A percentile compares a stretch with the other conserved stretches of the same genome.
Conservation (phyloP, 2,329 filamentous ascomycete species). For the Talaromyces sp. region DNA sequence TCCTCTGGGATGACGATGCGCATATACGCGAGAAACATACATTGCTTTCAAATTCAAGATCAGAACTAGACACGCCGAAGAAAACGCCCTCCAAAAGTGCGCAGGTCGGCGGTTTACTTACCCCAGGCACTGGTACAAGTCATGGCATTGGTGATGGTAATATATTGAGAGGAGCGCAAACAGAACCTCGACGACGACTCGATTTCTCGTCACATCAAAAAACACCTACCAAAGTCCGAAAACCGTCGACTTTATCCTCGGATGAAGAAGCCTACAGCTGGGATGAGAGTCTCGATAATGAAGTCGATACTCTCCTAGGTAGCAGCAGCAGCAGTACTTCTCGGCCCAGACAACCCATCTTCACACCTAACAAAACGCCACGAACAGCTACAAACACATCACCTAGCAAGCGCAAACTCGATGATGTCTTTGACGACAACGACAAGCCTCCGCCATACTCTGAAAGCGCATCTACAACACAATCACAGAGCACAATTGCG, state of each 20-base stretch:
- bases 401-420: conserved; percentile 37
- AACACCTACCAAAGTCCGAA: conserved; percentile 7
- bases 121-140: conserved; percentile 31
- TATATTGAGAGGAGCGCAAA: background rate
- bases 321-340: conserved; percentile 4
- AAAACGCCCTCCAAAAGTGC: conserved; percentile 26
- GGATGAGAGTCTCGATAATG: conserved; percentile 34
- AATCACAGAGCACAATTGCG: conserved; percentile 12
- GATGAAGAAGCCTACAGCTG: conserved; percentile 37
- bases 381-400: conserved; percentile 32
- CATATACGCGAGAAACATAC: conserved; percentile 51
- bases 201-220: background rate
- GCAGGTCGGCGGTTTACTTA: conserved; percentile 28
- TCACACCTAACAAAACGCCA: conserved; percentile 37
- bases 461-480: background rate
- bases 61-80: conserved; percentile 37
- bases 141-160: background rate
- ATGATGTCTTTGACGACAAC: conserved; percentile 22
- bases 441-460: conserved; percentile 16
- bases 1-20: conserved; percentile 60
- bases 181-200: background rate
- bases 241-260: conserved; percentile 21
- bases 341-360: conserved; percentile 21
- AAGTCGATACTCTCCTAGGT: conserved; percentile 23
- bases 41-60: conserved; percentile 49